Evolutionary conservation across 192 early-diverging fungal species (phyloP).

Genomic region (Obelidium mucronatum): DNA sequence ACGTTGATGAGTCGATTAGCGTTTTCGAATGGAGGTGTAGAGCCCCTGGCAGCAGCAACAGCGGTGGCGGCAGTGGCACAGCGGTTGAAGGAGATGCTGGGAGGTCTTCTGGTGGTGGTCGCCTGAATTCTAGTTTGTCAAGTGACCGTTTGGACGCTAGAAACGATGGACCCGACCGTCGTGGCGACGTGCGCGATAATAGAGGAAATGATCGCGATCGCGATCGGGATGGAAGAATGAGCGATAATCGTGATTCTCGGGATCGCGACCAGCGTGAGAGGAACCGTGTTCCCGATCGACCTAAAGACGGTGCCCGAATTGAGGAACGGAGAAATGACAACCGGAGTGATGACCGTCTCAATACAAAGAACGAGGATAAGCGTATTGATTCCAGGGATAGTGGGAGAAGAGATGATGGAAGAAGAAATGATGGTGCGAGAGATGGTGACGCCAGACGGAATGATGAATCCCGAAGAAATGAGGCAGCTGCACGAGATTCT

Average conservation of each 20-base stretch:
- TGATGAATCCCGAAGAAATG: neutral
- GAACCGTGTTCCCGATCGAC: neutral
- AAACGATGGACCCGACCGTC: neutral
- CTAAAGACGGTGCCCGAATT: no score
- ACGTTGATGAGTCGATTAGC: conserved; percentile 15
- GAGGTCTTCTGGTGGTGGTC: neutral
- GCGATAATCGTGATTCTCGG: neutral
- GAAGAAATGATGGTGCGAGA: neutral
- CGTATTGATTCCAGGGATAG: no score
- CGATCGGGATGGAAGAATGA: neutral
- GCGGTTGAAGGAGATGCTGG: neutral
- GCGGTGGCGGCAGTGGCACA: no score
- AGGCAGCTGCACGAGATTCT: conserved; percentile 7
- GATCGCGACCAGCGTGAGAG: neutral
- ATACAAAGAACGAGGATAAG: no score
- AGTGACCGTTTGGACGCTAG: neutral
- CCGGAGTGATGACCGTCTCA: neutral
- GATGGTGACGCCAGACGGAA: neutral
- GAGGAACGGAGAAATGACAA: no score
- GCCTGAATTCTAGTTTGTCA: neutral
- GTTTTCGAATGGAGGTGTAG: conserved; percentile 27
- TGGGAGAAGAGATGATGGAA: neutral
- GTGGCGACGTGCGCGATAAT: neutral
- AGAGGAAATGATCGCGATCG: neutral
- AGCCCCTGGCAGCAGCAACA: neutral